Evolutionary conservation across 352 stramenopile genomes (phyloP).

Genomic region (Phytophthora sp.): DNA sequence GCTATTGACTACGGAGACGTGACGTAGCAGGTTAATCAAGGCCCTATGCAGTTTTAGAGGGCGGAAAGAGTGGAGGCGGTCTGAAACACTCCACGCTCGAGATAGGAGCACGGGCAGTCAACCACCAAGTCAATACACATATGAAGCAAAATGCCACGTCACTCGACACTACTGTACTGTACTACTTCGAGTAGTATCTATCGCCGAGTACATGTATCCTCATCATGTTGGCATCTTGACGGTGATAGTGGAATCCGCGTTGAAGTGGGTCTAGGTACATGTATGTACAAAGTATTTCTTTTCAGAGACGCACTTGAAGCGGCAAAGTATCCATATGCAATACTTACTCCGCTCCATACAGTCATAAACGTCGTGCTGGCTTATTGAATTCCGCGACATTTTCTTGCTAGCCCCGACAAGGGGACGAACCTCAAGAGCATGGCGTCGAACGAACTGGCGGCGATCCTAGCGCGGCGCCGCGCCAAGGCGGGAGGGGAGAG

Average conservation of each 20-base stretch:
- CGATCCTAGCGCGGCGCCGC: slow-evolving; percentile 79
- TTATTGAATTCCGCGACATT: slow-evolving; percentile 25
- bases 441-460: slow-evolving; percentile 83
- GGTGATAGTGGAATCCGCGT: too few relatives aligned
- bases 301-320: not conserved
- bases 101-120: slow-evolving; percentile 6
- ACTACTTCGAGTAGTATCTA: too few relatives aligned
- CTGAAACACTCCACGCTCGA: slow-evolving; percentile 5
- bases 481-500: slow-evolving; percentile 66
- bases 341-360: not conserved
- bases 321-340: not conserved
- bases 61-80: slow-evolving; percentile 6
- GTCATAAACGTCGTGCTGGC: slow-evolving; percentile 6
- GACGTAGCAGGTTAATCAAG: slow-evolving; percentile 15
- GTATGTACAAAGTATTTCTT: slow-evolving; percentile 13
- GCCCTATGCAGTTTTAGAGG: slow-evolving; percentile 21
- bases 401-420: slow-evolving; percentile 26
- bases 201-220: slow-evolving; percentile 7
- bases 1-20: slow-evolving; percentile 43
- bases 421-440: slow-evolving; percentile 53
- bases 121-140: slow-evolving; percentile 25
- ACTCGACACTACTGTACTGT: not conserved
- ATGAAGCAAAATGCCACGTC: slow-evolving; percentile 20
- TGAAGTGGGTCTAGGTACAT: too few relatives aligned
- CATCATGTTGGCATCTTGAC: not conserved